Evolutionary conservation across 2,329 filamentous ascomycete genomes (phyloP).

Genomic region (Cercospora sp.): DNA sequence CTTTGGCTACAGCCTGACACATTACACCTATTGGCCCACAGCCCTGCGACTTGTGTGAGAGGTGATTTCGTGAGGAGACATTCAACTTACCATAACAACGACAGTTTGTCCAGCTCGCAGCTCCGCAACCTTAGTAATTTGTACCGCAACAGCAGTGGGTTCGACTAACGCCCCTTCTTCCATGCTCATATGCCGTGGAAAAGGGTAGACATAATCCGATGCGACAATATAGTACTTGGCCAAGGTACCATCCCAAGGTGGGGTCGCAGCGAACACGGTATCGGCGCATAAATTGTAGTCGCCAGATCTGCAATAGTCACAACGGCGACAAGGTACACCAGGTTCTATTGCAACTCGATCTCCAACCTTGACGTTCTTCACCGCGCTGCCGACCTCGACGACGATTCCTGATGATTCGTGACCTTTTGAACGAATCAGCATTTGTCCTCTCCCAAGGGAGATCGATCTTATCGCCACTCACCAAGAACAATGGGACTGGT

Average conservation of each 20-base stretch:
- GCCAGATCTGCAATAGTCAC: conserved; percentile 61
- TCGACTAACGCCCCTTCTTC: conserved; percentile 58
- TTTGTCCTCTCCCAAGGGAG: conserved; percentile 45
- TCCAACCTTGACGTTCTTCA: conserved; percentile 48
- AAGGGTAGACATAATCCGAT: conserved; percentile 51
- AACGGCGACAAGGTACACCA: conserved; percentile 49
- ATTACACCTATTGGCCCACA: conserved; percentile 70
- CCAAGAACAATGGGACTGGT: conserved; percentile 47
- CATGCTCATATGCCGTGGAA: conserved; percentile 49
- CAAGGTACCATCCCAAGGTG: conserved; percentile 52
- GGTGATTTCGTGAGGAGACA: not conserved
- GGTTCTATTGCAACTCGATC: conserved; percentile 54
- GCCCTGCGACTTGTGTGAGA: conserved; percentile 29
- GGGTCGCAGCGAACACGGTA: conserved; percentile 54
- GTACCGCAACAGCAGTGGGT: conserved; percentile 55
- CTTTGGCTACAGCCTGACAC: conserved; percentile 78
- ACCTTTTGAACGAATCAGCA: conserved; percentile 6
- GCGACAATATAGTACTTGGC: conserved; percentile 52
- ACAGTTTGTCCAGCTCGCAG: conserved; percentile 46
- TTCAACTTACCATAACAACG: conserved; percentile 42
- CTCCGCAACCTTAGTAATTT: conserved; percentile 44
- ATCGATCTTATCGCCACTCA: conserved; percentile 35
- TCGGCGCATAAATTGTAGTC: conserved; percentile 82
- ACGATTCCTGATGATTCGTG: conserved; percentile 39
- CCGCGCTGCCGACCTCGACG: conserved; percentile 45